Conservation (phyloP, 148 eudicot species). For the Heliamphora exappendiculata region DNA sequence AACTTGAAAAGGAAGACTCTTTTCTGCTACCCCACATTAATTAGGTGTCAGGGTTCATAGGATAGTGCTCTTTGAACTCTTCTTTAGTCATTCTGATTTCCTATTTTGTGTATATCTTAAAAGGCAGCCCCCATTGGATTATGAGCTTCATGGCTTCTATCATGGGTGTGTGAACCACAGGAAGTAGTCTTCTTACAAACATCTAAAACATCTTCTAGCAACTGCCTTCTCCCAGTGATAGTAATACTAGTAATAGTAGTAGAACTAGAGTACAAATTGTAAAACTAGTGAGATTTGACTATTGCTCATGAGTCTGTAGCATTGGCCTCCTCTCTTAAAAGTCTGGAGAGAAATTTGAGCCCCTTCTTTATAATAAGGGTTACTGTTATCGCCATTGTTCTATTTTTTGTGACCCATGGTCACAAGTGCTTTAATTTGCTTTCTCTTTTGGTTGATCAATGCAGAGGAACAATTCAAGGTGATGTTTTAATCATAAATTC, state of each 20-base stretch:
- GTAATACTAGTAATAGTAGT: background rate
- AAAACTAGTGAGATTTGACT: background rate
- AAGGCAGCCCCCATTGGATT: no score
- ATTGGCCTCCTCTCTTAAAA: background rate
- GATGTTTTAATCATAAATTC: conserved; percentile 56
- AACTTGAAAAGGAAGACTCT: no score
- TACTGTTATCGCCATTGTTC: background rate
- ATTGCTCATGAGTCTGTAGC: background rate
- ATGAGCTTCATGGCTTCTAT: no score
- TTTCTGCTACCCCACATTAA: no score
- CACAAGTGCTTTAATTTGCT: background rate
- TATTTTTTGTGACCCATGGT: no score
- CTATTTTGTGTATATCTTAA: no score
- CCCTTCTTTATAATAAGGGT: background rate
- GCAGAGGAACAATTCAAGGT: conserved; percentile 88
- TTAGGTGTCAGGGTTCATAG: no score
- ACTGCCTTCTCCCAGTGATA: background rate
- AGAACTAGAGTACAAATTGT: background rate
- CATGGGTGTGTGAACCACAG: no score
- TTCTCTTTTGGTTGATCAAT: conserved; percentile 9
- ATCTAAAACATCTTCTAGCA: no score
- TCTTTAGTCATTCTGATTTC: no score
- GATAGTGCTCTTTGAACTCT: no score
- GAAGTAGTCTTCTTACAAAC: no score
- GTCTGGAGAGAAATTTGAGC: background rate